A percentile compares a stretch with the other conserved stretches of the same genome.
Conservation (phyloP, 768 basidiomycete genomes). For the Mycena haematopus region DNA sequence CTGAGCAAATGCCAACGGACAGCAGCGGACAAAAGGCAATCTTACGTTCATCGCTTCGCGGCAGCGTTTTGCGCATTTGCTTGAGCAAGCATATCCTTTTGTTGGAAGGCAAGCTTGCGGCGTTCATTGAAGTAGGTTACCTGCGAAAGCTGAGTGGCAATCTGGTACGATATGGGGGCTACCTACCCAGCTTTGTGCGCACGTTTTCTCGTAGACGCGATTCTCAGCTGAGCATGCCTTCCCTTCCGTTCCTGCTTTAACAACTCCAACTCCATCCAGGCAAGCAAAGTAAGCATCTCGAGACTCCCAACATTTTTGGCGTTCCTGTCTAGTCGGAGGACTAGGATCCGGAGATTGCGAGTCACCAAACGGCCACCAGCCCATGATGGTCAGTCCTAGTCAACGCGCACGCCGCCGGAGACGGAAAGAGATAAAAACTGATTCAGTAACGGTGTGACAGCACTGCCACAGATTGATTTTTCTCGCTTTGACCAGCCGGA, state of each 20-base stretch:
- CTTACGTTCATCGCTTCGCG: conserved; percentile 21
- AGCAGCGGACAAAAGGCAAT: not conserved
- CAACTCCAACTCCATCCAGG: conserved; percentile 70
- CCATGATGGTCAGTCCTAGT: conserved; percentile 37
- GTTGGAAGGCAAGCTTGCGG: conserved; percentile 79
- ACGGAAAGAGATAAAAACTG: not conserved
- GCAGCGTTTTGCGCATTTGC: conserved; percentile 41
- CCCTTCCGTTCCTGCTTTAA: conserved; percentile 78
- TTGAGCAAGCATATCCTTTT: conserved; percentile 71
- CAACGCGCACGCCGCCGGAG: not conserved
- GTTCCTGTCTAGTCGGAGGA: conserved; percentile 62
- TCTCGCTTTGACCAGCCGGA: conserved; percentile 19
- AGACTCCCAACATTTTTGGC: conserved; percentile 84
- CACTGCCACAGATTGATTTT: not conserved
- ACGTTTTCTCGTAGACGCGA: conserved; percentile 68
- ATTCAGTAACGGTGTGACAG: not conserved
- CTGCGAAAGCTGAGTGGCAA: conserved; percentile 45
- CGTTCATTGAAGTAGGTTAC: conserved; percentile 96
- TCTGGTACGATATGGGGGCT: not conserved
- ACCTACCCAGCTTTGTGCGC: conserved; percentile 91
- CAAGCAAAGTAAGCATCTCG: conserved; percentile 88
- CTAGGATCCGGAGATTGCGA: conserved; percentile 40
- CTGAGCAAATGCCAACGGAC: not conserved
- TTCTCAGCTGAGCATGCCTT: conserved; percentile 64
- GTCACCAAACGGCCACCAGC: conserved; percentile 47